Base-by-base conservation (phyloP, 768 basidiomycete genomes). In the Leccinum arenicola region DNA sequence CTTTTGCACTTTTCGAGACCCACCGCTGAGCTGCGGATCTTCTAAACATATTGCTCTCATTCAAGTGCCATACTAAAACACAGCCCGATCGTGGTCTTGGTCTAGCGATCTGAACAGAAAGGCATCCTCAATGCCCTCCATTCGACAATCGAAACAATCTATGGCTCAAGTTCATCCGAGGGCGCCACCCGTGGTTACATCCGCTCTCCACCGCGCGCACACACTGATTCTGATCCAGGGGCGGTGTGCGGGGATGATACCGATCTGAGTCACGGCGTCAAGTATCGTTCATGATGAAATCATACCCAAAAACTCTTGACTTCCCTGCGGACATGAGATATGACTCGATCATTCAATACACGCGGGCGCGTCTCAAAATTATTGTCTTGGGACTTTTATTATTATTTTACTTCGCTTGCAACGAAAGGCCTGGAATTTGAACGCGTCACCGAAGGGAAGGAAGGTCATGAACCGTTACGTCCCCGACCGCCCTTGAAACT, bases 401-500 rank as follows among this genome's bases (percentile, higher is more conserved):
- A 45, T 45, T 45, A 25, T 47, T 27, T 56, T 56, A 67, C 63
- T 63, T 72, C 70, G 68, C 70, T 70, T 72, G 60, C 55, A 65
- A 65, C 15, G 15, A 6, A 19, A 45, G 43, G 19, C 60, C 60
- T 62, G 70, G 58, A 66, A 66, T 64, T 68, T 66, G 63, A 38
- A 74, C 60, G 70, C 70, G 70, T 70, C 64, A 69, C 64, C 67
- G 64, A 71, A 67, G 67, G 56, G 49, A 63, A 55, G 58, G 43
- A 45, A 45, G 43, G 43, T 45, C 49, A 65, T 68, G 59, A 64
- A 53, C 54, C 55, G 64, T 72, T 74, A 73, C 72, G 72, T 73
- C 64, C 65, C 63, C 62, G 64, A 59, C 68, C 73, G 61, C 63
- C 72, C 72, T 73, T 73, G 73, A 73, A 73, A 73, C 70, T 73